These are phyloP conservation scores for Aspergillus homomorphus DNA, from an alignment of 495 filamentous ascomycete genomes.

Conservation along the genomic window DNA sequence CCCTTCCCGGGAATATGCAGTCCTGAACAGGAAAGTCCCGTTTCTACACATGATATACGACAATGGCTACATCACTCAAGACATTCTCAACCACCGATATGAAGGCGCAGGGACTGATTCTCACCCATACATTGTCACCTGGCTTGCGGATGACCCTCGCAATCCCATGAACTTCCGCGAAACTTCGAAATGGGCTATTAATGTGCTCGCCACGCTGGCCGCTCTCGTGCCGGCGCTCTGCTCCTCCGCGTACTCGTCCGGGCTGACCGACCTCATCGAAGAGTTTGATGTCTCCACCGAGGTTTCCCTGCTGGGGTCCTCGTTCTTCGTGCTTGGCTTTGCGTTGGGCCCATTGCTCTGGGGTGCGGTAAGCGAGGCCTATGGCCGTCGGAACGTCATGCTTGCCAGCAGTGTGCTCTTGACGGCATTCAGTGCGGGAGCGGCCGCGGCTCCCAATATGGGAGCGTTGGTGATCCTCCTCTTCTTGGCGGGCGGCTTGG, in stretches of 20 bases:
- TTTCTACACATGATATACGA: neutral
- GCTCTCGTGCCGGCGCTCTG: neutral
- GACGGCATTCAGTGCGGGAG: neutral
- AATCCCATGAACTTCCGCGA: neutral
- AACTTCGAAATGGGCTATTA: neutral
- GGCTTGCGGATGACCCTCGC: neutral
- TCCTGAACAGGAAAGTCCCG: neutral
- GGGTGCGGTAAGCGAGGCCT: neutral
- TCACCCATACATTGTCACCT: neutral
- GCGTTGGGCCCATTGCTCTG: neutral
- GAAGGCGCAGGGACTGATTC: neutral
- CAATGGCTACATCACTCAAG: neutral
- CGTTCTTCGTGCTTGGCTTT: neutral
- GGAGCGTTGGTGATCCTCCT: neutral
- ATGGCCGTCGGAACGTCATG: neutral
- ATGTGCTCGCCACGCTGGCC: neutral
- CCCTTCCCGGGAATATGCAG: neutral
- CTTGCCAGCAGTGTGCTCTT: neutral
- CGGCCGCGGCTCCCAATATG: neutral
- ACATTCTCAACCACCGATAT: neutral
- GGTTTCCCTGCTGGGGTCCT: neutral
- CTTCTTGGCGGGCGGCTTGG: neutral
- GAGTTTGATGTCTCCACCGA: neutral
- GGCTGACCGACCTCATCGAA: neutral
- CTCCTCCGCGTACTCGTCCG: neutral